Evolutionary conservation across 805 yeast genomes (phyloP), one percentile per base, ranked within the genome.

Genomic region (Blastobotrys mokoenaii): DNA sequence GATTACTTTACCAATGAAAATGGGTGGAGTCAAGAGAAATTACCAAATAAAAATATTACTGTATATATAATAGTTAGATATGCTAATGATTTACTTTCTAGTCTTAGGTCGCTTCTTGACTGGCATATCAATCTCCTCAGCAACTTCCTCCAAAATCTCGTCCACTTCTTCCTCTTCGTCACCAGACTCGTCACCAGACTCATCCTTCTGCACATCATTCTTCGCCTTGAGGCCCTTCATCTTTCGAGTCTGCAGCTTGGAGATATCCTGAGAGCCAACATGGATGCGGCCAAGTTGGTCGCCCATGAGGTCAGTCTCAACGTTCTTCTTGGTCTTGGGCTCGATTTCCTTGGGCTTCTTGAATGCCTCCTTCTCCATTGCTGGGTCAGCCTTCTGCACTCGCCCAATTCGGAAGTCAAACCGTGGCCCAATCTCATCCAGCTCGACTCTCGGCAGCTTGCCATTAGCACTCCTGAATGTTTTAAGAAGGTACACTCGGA

Each of bases 241-340:
- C 79, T 93, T 93, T 69, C 98, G 80, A 4, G 98, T 90, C 70
- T 93, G 98, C 63, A 93, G 66, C 65, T 82, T 82, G 61, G 77
- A 73, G 64, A 93, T 72, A 64, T 93, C 97, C 72, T 93, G 98
- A 65, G 81, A 81, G 68, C 96, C 97, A 67, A 93, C 84, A 64
- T 93, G 98, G 59, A 93, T 80, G 69, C 90, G 84, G 58, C 97
- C 98, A 50, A 93, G 75, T 78, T 90, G 87, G 66, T 93, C 98
- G 69, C 98, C 98, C 84, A 93, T 76, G 46, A 72, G 59, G 64
- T 93, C 97, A 39, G 81, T 77, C 51, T 82, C 82, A 44, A 93
- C 80, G 62, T 93, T 93, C 86, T 93, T 93, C 76, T 81, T 82
- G 48, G 76, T 78, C 72, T 77, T 86, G 44, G 86, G 77, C 60